Base-by-base conservation (phyloP, 768 basidiomycete species). In the Tulasnella sp. region DNA sequence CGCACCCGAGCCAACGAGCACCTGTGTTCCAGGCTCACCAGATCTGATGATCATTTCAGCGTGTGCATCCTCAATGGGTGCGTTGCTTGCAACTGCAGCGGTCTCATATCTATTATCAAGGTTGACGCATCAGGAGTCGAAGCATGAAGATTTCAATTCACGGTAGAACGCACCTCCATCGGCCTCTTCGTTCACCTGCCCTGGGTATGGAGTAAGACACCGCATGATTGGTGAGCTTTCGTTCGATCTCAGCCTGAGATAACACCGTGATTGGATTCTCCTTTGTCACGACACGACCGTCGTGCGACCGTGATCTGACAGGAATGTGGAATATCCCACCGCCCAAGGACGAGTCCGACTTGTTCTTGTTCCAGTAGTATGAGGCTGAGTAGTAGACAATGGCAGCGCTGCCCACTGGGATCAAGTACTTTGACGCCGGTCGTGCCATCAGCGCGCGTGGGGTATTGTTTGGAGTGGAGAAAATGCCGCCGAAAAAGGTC, bases 61-160 rank as follows among this genome's bases (percentile, higher is more conserved):
- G 63, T 84, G 79, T 24, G 91, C 83, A 68, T 99, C 96, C 71
- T 99, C 96, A 53, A 96, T 83, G 7, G 92, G 89, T 60, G 86
- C 80, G 67, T 99, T 99, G 2, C 91, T 85, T 0, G 87, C 75
- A 34, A 98, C 73, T 31, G 77, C 79, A 17, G 89, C 87, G 2
- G 85, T 93, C 49, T 84, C 78, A 70, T 85, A 84, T 63, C 78
- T 82, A 38, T 5, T 7, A 15, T 15, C 7, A 38, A 38, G 15
- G n/a, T n/a, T 15, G 15, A 38, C 5, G 34, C 5, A 38, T 5
- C 34, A 38, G 34, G 34, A n/a, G n/a, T n/a, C n/a, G n/a, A n/a
- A 38, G 34, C 34, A 15, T 7, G 34, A 15, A 7, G 7, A 38
- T 38, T 38, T 5, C 5, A 38, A 38, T 5, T 15, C 15, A 38